Evolutionary conservation across 108 stramenopile genomes (phyloP), one percentile per base, ranked within the genome.

Genomic region (Cyclotella distinguenda): DNA sequence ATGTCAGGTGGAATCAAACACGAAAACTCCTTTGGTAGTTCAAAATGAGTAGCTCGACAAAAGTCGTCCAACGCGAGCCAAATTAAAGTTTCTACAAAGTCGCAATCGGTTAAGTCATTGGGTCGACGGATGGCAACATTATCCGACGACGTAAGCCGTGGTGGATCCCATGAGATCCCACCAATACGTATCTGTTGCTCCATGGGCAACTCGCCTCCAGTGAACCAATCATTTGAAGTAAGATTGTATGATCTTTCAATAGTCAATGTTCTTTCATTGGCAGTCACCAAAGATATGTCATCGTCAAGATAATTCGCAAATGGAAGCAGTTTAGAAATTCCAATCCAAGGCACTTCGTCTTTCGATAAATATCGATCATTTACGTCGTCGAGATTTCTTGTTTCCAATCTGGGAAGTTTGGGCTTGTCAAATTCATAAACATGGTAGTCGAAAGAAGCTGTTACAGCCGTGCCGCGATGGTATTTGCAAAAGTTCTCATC

Each of bases 401-500:
- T 65, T 36, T 74, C 60, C 1, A 66, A 60, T 4, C 82, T 45
- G 25, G 82, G 82, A 30, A 83, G 78, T 26, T 57, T 49, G 18
- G 68, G 60, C 36, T 78, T 53, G 12, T 90, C 80, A 44, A 73
- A 91, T 77, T 91, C 90, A 45, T 88, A 91, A 39, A 57, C 66
- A 54, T 88, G 86, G 48, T 72, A 84, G 6, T 55, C 36, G 27
- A 90, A 82, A 1, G 86, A 86, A 48, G 84, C 80, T 55, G 61
- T 42, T 1, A 86, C 59, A 13, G 83, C 87, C 26, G 33, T 45
- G 1, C 79, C 78, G 33, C 86, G 72, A 4, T 54, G 12, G 9
- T 45, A 56, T 45, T 49, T 64, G 48, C 72, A 74, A 40, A 35
- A 15, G 21, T 45, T 60, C 33, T 74, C 64, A 39, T 63, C 63